Conservation (phyloP, 2,329 filamentous ascomycete species). For the Ilyonectria destructans region DNA sequence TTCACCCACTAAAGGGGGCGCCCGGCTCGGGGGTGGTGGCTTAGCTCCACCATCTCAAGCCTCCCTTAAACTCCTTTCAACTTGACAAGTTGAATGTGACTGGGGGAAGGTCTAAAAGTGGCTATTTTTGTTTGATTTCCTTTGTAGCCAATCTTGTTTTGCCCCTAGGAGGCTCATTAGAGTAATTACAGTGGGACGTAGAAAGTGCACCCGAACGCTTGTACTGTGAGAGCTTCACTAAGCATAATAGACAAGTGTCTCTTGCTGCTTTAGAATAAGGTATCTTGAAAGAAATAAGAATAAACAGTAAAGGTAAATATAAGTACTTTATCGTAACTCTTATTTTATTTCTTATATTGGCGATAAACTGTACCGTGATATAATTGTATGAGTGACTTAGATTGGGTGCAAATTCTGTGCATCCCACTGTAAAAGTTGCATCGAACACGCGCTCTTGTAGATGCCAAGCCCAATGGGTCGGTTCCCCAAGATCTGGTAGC, state of each 20-base stretch:
- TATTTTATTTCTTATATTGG: too few relatives aligned
- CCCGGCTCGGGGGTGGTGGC: neutral
- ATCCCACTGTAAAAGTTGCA: neutral
- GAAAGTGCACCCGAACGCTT: too few relatives aligned
- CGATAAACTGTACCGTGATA: too few relatives aligned
- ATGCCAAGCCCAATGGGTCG: constrained; percentile 31
- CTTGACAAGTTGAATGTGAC: neutral
- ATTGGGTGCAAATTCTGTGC: too few relatives aligned
- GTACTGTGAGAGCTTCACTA: too few relatives aligned
- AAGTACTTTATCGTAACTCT: too few relatives aligned
- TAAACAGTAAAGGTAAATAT: too few relatives aligned
- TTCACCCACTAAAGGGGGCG: neutral
- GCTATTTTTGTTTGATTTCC: constrained; percentile 7
- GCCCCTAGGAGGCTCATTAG: constrained; percentile 1
- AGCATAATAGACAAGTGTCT: too few relatives aligned
- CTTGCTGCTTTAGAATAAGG: too few relatives aligned
- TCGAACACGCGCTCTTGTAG: constrained; percentile 4
- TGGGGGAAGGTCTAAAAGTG: neutral
- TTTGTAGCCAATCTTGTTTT: constrained; percentile 11
- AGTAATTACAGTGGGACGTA: constrained; percentile 7
- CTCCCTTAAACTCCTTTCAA: neutral
- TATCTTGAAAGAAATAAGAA: too few relatives aligned
- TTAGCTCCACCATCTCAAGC: neutral
- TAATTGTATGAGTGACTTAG: too few relatives aligned
- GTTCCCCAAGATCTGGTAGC: constrained; percentile 45